phyloP scores from a whole-genome alignment of 1,139 yeast genomes.

The Kodamaea derodonti region DNA sequence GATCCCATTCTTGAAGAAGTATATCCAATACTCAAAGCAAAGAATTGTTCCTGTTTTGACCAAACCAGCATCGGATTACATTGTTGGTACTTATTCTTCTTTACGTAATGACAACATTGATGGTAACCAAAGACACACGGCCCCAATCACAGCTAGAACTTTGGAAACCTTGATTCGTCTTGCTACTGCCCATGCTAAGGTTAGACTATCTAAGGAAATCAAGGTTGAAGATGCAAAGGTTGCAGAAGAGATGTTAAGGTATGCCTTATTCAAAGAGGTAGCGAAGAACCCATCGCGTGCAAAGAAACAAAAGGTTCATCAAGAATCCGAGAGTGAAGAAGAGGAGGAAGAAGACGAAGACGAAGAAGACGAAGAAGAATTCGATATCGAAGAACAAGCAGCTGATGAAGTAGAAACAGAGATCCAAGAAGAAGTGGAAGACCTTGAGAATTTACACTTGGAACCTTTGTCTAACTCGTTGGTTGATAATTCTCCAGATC shows the following conservation, averaged over 20 bases:
- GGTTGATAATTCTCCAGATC: slow-evolving; percentile 17
- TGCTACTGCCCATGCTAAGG: slow-evolving; percentile 96
- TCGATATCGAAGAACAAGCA: slow-evolving; percentile 10
- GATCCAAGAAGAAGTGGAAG: slow-evolving; percentile 6
- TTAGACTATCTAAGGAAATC: slow-evolving; percentile 72
- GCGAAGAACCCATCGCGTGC: slow-evolving; percentile 32
- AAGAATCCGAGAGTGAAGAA: slow-evolving; percentile 12
- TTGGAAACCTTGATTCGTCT: slow-evolving; percentile 93
- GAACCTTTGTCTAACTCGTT: slow-evolving; percentile 22
- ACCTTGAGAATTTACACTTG: slow-evolving; percentile 20
- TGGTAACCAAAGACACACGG: slow-evolving; percentile 72
- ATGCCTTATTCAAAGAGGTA: slow-evolving; percentile 80
- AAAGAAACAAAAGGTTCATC: slow-evolving; percentile 30
- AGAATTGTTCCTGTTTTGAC: slow-evolving; percentile 82
- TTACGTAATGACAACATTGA: slow-evolving; percentile 79
- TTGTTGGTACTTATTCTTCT: slow-evolving; percentile 74
- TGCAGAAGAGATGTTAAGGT: slow-evolving; percentile 82
- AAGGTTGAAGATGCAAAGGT: slow-evolving; percentile 77
- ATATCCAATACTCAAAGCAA: slow-evolving; percentile 90
- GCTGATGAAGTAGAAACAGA: slow-evolving; percentile 10
- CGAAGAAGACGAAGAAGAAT: slow-evolving; percentile 16
- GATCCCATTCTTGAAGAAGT: slow-evolving; percentile 84
- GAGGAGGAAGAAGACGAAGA: slow-evolving; percentile 10
- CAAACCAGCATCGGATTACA: slow-evolving; percentile 73
- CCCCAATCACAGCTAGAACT: slow-evolving; percentile 98